Evolutionary conservation across 2,329 filamentous ascomycete genomes (phyloP), one percentile per base, ranked within the genome.

Genomic region (Xylariaceae sp.): DNA sequence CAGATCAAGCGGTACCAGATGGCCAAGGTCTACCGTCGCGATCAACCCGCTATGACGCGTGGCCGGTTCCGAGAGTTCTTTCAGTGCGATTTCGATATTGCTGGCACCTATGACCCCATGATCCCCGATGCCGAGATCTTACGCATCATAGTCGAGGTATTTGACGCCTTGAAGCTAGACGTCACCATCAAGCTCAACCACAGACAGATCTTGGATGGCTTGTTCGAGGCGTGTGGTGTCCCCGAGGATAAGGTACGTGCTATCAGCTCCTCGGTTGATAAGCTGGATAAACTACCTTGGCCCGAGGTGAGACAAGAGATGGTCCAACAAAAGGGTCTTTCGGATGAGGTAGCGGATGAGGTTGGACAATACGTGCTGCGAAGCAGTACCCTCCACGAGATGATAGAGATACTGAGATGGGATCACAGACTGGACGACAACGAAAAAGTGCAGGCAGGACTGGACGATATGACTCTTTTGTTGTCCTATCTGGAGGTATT

Each of bases 71-170:
- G 88, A 64, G 88, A 91, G 72, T 90, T 90, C 74, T 90, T 89
- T 73, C 88, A 90, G 73, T 90, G 88, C 74, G 88, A 91, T 75
- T 89, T 91, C 68, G 88, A 90, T 72, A 88, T 90, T 73, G 88
- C 88, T 1, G 88, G 88, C 48, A 75, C 75, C 34, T 89, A 86
- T 73, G 88, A 90, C 68, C 76, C 86, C 37, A 90, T 91, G 88
- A 77, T 90, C 18, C 85, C 88, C 51, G 88, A 91, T 69, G 86
- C 88, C 4, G 87, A 91, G 74, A 83, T 90, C 58, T 74, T 91
- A 64, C 78, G 84, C 56, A 88, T 91, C 63, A 80, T 84, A 18
- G 85, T 81, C 61, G 88, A 91, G 69, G 84, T 91, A 30, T 90
- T 92, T 69, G 81, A 89, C 64, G 80, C 80, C 45, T 75, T 92